Percentiles rank a stretch among this genome's conserved stretches.
These are phyloP conservation scores for Clavispora carvajalis DNA, from an alignment of 805 yeast species.

Conservation along the genomic window DNA sequence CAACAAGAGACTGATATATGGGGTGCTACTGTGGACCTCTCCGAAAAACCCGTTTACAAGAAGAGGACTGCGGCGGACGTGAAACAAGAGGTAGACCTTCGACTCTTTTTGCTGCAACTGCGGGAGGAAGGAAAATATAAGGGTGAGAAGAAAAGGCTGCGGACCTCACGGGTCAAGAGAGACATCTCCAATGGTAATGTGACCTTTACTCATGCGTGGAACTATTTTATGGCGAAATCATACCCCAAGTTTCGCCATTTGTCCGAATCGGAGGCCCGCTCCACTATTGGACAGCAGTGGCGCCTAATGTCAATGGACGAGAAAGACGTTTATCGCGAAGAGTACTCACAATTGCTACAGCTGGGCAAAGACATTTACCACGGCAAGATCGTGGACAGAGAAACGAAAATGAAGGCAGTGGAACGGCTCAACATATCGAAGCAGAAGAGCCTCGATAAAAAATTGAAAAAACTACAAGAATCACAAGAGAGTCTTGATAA, in stretches of 20 bases:
- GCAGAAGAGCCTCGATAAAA: conserved; percentile 8
- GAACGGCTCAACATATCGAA: conserved; percentile 7
- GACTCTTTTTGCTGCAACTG: conserved; percentile 19
- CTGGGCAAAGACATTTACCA: conserved; percentile 25
- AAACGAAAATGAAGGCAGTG: conserved; percentile 16
- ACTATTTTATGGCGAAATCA: conserved; percentile 22
- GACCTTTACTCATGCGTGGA: conserved; percentile 32
- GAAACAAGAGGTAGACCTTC: conserved; percentile 13
- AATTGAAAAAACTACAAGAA: conserved; percentile 6
- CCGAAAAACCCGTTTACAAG: conserved; percentile 8
- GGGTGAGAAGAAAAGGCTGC: conserved; percentile 7
- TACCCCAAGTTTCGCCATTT: conserved; percentile 13
- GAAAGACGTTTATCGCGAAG: conserved; percentile 24
- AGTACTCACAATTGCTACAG: conserved; percentile 21
- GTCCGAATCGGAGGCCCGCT: conserved; percentile 12
- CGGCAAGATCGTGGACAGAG: conserved; percentile 25
- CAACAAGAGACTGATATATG: conserved; percentile 14
- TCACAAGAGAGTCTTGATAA: conserved; percentile 1
- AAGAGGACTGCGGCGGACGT: conserved; percentile 11
- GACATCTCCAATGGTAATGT: conserved; percentile 10
- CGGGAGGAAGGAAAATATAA: conserved; percentile 14
- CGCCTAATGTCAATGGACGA: conserved; percentile 20
- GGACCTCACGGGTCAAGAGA: conserved; percentile 1
- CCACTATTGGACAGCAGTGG: conserved; percentile 20
- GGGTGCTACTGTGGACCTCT: conserved; percentile 10